Conservation (phyloP, 192 early-diverging fungal species). For the Backusella westeae region DNA sequence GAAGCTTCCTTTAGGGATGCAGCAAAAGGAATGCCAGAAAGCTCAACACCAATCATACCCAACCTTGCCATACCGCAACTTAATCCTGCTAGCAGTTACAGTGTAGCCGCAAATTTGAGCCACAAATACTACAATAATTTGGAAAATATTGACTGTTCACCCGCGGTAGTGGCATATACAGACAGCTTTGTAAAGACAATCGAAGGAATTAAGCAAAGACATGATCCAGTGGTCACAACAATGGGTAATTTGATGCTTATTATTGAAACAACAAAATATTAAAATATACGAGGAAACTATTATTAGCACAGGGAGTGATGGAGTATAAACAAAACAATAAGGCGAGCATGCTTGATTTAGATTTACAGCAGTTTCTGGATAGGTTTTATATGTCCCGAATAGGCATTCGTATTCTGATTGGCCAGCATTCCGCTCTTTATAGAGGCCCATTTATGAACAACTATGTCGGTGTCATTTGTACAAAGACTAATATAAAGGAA, state of each 20-base stretch:
- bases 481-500: slow-evolving; percentile 75
- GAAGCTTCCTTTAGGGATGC: neutral
- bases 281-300: neutral
- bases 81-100: neutral
- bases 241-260: slow-evolving; percentile 47
- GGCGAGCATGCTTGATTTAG: slow-evolving; percentile 55
- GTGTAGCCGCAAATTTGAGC: slow-evolving; percentile 34
- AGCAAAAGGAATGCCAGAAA: neutral
- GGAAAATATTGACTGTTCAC: slow-evolving; percentile 56
- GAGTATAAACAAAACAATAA: slow-evolving; percentile 75
- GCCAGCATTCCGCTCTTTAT: slow-evolving; percentile 76
- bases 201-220: slow-evolving; percentile 88
- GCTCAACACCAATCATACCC: slow-evolving; percentile 41
- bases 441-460: slow-evolving; percentile 57
- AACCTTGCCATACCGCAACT: slow-evolving; percentile 38
- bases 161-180: slow-evolving; percentile 75
- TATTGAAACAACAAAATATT: neutral
- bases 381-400: slow-evolving; percentile 96
- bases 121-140: slow-evolving; percentile 58
- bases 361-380: slow-evolving; percentile 88
- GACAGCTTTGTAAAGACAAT: slow-evolving; percentile 82
- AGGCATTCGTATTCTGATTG: slow-evolving; percentile 95
- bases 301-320: slow-evolving; percentile 83
- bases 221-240: slow-evolving; percentile 89
- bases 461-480: slow-evolving; percentile 94